Evolutionary conservation across 371 early-diverging fungal species (phyloP), one percentile per base, ranked within the genome.

Genomic region (Mucor saturninus): DNA sequence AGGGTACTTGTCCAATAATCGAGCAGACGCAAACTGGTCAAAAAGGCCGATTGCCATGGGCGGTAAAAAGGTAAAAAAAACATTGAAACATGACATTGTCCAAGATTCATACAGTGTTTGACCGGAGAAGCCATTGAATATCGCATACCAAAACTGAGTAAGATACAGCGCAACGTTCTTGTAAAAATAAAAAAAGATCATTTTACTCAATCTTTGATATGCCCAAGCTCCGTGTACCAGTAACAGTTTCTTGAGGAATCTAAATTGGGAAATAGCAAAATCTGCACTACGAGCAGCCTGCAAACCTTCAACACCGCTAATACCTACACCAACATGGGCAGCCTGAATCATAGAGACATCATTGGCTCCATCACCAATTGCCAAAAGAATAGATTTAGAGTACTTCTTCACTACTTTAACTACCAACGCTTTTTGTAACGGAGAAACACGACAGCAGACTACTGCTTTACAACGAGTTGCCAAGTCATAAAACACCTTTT

Each of bases 331-430:
- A 0, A 99, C 95, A 73, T 98, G 95, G 3, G 99, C 96, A 21
- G 94, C 94, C 75, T 95, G 93, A 58, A 99, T 93, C 99, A 99
- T 99, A 45, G 92, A 88, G 9, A 99, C 98, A 72, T 99, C 99
- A 69, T 99, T 99, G 31, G 98, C 98, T 46, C 99, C 99, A 77
- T 99, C 99, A 51, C 99, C 98, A 54, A 97, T 95, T 49, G 91
- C 97, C 62, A 93, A 89, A 51, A 89, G 74, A 66, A 90, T 91
- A 0, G 93, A 90, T 64, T 85, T 91, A 43, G 77, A 77, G 42
- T 84, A 83, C 11, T 89, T 84, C 67, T 93, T 93, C 40, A 98
- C 93, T 15, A 93, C 75, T 66, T 91, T 91, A 26, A 96, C 95
- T 14, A 98, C 94, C 56, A 93, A 73, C 0, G 96, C 95, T 77